Percentiles rank a stretch among this genome's conserved stretches.
These are phyloP conservation scores for Lavandula angustifolia DNA, from an alignment of 257 asterid genomes.

Conservation along the genomic window DNA sequence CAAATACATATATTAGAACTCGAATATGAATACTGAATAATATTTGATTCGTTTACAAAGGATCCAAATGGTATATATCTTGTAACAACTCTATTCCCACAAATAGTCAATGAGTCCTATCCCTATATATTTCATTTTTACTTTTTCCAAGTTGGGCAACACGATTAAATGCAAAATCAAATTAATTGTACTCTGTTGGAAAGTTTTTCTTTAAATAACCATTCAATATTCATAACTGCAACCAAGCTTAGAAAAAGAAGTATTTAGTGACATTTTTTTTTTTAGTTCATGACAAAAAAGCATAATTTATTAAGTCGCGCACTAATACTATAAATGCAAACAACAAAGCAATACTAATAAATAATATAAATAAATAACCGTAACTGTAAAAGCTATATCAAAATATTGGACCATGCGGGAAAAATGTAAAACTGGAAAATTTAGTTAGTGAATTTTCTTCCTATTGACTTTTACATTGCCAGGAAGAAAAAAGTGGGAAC, in stretches of 20 bases:
- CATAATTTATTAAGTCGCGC: not conserved
- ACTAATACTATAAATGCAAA: not conserved
- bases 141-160: slow-evolving; percentile 29
- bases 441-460: not conserved
- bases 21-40: no score
- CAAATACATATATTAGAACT: no score
- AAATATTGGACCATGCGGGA: no score
- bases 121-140: not conserved
- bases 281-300: not conserved
- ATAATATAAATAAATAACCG: not conserved
- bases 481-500: slow-evolving; percentile 26
- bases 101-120: not conserved
- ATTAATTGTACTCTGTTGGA: slow-evolving; percentile 9
- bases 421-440: no score
- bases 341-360: not conserved
- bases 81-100: not conserved
- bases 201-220: not conserved
- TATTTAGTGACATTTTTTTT: not conserved
- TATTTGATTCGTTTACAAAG: no score
- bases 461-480: not conserved
- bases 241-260: not conserved
- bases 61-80: no score
- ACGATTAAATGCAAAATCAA: slow-evolving; percentile 28
- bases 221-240: slow-evolving; percentile 18
- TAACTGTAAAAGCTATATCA: not conserved